Percentiles rank a stretch among this genome's conserved stretches.
These are phyloP conservation scores for Saccharomycopsis lassenensis DNA, from an alignment of 805 yeast species.

Conservation along the genomic window DNA sequence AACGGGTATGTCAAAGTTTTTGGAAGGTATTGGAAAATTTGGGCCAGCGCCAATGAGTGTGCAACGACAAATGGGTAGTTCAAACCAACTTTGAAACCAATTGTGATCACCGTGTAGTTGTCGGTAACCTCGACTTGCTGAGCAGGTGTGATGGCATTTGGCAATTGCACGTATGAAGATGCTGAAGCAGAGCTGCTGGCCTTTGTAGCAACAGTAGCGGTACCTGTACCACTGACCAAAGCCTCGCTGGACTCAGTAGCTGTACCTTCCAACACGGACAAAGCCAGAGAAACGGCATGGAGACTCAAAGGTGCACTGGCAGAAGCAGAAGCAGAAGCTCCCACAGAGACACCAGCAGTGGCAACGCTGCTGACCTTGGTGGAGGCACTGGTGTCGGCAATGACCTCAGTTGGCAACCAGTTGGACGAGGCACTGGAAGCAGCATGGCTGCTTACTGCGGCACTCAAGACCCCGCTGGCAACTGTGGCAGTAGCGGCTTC, in stretches of 20 bases:
- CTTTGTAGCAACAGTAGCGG: constrained; percentile 16
- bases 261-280: no score
- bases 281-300: no score
- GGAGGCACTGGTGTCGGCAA: neutral
- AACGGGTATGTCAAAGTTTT: constrained; percentile 58
- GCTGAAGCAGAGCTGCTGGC: constrained; percentile 19
- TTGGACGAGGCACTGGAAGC: constrained; percentile 23
- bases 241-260: constrained; percentile 20
- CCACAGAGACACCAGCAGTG: constrained; percentile 9
- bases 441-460: no score
- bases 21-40: constrained; percentile 80
- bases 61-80: constrained; percentile 77
- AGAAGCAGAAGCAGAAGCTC: constrained; percentile 11
- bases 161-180: constrained; percentile 8
- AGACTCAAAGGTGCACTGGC: constrained; percentile 21
- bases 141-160: constrained; percentile 16
- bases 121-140: constrained; percentile 14
- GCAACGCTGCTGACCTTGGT: constrained; percentile 4
- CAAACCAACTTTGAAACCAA: constrained; percentile 70
- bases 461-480: no score
- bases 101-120: constrained; percentile 46
- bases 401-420: constrained; percentile 22
- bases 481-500: no score
- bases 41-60: constrained; percentile 67
- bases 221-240: constrained; percentile 1